Evolutionary conservation across 1,139 yeast species (phyloP).

Genomic region (Magnusiomyces suaveolens): DNA sequence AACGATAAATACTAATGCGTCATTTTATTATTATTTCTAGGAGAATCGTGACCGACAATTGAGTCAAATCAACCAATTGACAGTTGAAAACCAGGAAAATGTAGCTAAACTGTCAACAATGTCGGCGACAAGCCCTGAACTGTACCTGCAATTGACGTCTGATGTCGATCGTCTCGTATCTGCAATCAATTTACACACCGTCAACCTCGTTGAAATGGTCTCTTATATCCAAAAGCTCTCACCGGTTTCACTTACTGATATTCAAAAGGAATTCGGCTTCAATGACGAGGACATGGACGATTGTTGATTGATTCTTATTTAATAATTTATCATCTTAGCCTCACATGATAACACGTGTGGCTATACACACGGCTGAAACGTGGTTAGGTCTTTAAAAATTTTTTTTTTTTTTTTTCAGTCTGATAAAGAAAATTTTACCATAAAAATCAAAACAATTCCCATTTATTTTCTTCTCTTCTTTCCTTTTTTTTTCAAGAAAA

Average conservation of each 20-base stretch:
- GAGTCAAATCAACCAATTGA: not conserved
- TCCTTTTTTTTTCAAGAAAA: not conserved
- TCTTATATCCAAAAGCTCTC: constrained; percentile 21
- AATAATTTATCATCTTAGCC: no score
- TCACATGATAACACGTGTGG: no score
- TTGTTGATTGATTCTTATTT: no score
- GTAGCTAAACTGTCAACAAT: constrained; percentile 20
- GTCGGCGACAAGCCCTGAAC: constrained; percentile 23
- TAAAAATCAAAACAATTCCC: no score
- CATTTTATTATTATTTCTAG: not conserved
- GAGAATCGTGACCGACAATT: constrained; percentile 7
- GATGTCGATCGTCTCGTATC: constrained; percentile 7
- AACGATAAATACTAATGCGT: not conserved
- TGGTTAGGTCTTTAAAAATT: not conserved
- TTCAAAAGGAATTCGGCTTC: constrained; percentile 24
- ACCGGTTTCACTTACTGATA: constrained; percentile 17
- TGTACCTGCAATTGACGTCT: constrained; percentile 10
- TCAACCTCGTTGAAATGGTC: constrained; percentile 27
- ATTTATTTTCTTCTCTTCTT: not conserved
- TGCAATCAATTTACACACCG: constrained; percentile 23
- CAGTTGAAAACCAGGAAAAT: constrained; percentile 13
- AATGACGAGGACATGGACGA: constrained; percentile 23
- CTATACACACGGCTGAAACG: not conserved
- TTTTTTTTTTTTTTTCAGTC: constrained; percentile 7
- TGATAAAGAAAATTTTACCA: no score